These are phyloP conservation scores for Rhodotorula sp. DNA, from an alignment of 1,284 basidiomycete genomes.

Conservation along the genomic window DNA sequence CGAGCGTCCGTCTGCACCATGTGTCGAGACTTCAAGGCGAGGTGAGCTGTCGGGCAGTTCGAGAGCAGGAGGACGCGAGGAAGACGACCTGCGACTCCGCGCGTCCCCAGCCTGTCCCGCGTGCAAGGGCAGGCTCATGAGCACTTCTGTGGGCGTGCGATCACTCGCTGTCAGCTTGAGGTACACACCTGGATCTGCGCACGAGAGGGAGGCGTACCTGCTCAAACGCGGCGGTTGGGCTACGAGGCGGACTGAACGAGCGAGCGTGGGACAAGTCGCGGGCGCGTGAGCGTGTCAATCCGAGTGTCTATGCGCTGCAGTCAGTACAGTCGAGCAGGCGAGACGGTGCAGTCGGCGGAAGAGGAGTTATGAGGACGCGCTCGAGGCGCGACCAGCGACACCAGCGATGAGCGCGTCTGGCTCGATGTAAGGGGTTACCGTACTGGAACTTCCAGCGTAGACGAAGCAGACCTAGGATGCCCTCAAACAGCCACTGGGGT, in stretches of 20 bases:
- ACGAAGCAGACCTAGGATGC: no score
- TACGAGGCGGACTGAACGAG: no score
- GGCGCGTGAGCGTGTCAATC: no score
- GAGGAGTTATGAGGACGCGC: neutral
- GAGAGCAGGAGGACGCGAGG: constrained; percentile 45
- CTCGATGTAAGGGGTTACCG: no score
- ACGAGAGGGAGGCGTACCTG: neutral
- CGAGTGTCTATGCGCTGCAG: neutral
- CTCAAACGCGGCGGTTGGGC: no score
- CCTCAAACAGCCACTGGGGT: no score
- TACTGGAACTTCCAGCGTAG: no score
- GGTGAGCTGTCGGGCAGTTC: constrained; percentile 10
- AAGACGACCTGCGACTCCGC: neutral
- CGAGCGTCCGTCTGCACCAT: neutral
- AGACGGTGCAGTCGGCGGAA: neutral
- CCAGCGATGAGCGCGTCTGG: neutral
- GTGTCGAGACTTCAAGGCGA: neutral
- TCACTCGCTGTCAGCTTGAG: neutral
- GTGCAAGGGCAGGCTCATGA: constrained; percentile 6
- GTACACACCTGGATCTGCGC: neutral
- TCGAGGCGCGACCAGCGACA: neutral
- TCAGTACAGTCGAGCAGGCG: neutral
- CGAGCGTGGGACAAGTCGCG: no score
- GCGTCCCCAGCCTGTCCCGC: neutral
- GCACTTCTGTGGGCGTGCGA: neutral